Percentiles rank a stretch among this genome's conserved stretches.
Evolutionary conservation across 1,284 basidiomycete genomes (phyloP).

Genomic region (Irpex rosettiformis): DNA sequence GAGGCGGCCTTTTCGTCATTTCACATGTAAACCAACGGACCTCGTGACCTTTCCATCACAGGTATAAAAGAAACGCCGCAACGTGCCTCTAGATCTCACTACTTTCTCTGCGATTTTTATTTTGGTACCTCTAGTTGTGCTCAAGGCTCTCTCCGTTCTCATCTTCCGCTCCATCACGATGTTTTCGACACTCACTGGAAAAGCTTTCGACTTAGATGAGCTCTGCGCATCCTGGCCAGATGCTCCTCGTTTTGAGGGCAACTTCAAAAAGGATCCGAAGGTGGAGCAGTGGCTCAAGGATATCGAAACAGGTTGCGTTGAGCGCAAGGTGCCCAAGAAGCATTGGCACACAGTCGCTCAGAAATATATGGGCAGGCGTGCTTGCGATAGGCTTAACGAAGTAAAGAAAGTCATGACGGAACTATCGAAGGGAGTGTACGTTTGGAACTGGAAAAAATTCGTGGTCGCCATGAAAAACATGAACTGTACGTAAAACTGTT

Average conservation of each 20-base stretch:
- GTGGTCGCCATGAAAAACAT: conserved; percentile 67
- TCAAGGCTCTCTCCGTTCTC: neutral
- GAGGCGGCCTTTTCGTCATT: neutral
- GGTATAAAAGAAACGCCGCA: neutral
- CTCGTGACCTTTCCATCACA: neutral
- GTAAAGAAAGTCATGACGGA: conserved; percentile 60
- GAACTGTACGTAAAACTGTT: conserved; percentile 53
- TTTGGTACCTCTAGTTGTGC: neutral
- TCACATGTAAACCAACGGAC: neutral
- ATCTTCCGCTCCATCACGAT: neutral
- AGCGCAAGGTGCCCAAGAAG: conserved; percentile 61
- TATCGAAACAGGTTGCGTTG: conserved; percentile 56
- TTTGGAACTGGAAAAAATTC: conserved; percentile 78
- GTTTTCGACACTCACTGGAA: neutral
- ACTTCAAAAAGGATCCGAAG: conserved; percentile 54
- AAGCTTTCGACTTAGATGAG: conserved; percentile 50
- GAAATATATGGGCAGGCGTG: conserved; percentile 59
- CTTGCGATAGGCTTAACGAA: conserved; percentile 53
- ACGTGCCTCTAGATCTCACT: no score
- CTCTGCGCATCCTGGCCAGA: conserved; percentile 52
- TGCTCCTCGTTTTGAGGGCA: conserved; percentile 56
- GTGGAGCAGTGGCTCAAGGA: conserved; percentile 61
- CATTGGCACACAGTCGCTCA: conserved; percentile 73
- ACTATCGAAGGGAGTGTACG: conserved; percentile 51
- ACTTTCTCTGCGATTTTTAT: no score